Base-by-base conservation (phyloP, 257 asterid species). In the Scutellaria baicalensis region DNA sequence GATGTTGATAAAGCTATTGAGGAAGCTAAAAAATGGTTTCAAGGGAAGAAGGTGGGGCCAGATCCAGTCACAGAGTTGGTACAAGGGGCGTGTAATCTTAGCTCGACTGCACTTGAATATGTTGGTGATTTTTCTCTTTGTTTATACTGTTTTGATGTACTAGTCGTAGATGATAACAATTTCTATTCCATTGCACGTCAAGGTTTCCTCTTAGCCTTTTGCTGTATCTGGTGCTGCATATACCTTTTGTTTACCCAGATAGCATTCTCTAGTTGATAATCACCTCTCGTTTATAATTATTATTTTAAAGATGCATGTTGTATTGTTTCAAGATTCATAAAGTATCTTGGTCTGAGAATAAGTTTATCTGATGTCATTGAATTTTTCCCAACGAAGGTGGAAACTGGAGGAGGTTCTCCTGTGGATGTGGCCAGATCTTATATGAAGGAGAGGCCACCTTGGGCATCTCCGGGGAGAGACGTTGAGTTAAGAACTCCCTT, bases 1-100 rank as follows among this genome's bases (percentile, higher is more conserved):
- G 70, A 74, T 57, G 73, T 59, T 70, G 90, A 66, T 73, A 76
- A 74, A 77, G 94, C 95, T 67, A 75, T 91, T 58, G 72, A 64
- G 76, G 97, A 86, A 81, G 94, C 99, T 62, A 84, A 84, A 72
- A 88, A 70, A 65, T 91, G 95, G 95, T 72, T 91, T 68, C 83
- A 80, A 75, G 93, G 84, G 61, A 91, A 85, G 88, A 85, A 84
- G 75, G 84, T 77, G 38, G 82, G 86, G 58, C 60, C 77, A 36
- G 83, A 82, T 71, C 71, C 89, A 35, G 72, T 31, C 73, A 75
- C 77, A 59, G 77, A 82, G 77, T 64, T 81, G 80, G 79, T 75
- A 59, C 77, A 64, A 51, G 79, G 78, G 16, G 73, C 71, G 55
- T 56, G 49, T 72, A 75, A 77, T 65, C 71, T 76, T 74, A 71